Evolutionary conservation across 164 flowering plant species (phyloP), one percentile per base, ranked within the genome.

Genomic region (Santalum album): DNA sequence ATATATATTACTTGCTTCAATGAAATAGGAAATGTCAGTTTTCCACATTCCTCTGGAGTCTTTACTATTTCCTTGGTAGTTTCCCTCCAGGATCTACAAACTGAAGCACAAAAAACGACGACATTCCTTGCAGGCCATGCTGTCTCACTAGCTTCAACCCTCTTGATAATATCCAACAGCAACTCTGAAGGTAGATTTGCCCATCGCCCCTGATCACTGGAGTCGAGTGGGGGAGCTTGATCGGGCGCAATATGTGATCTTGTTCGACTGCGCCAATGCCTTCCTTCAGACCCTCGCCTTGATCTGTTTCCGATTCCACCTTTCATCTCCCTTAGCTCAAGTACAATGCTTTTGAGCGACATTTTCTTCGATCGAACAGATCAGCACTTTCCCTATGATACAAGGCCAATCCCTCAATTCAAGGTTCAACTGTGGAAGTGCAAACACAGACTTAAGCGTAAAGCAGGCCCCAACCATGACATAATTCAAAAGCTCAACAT

Each of bases 1-100:
- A 60, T 56, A 64, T 44, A 54, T 54, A 12, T 54, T 36, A 83
- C 90, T 87, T 86, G 95, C 75, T 86, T 86, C 67, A 86, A 60
- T 25, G 95, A 86, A 26, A 83, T 59, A 9, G 95, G 95, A 57
- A 86, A 86, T 19, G 95, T 86, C 18, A 86, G 69, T 71, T 69
- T 74, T 40, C 87, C 87, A 58, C 79, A 77, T 48, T 69, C 67
- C 70, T 86, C 95, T 11, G 90, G 95, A 44, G 68, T 68, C 32
- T 69, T 69, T 11, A 83, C 90, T 53, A 78, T 72, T 65, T 86
- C 90, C 49, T 70, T 79, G 0, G 79, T 74, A 58, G 84, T 70
- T n/a, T 62, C 69, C 56, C 95, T 78, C 95, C 95, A 86, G 1
- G 95, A 74, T 50, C 68, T 65, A 64, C 95, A 86, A 34, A 86